A percentile compares a stretch with the other conserved stretches of the same genome.
These are phyloP conservation scores for Rugiboletus extremiorientalis DNA, from an alignment of 1,284 basidiomycete species.

Conservation along the genomic window DNA sequence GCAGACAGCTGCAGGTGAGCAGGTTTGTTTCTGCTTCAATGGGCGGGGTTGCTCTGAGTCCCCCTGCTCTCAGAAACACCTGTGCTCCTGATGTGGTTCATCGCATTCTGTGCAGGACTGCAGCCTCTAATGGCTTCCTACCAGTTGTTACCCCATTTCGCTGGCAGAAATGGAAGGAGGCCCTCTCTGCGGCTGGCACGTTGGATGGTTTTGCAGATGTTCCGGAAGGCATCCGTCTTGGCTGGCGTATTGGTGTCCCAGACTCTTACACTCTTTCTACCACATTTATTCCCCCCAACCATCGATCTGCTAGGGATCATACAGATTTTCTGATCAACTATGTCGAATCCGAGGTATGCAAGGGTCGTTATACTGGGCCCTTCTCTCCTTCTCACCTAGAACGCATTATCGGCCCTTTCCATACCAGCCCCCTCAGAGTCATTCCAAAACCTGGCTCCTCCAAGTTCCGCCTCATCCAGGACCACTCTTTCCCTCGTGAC, in stretches of 20 bases:
- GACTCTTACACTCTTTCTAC: neutral
- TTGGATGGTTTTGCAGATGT: constrained; percentile 10
- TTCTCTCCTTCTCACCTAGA: neutral
- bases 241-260: constrained; percentile 17
- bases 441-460: constrained; percentile 18
- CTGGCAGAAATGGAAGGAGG: constrained; percentile 4
- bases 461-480: constrained; percentile 19
- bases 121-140: neutral
- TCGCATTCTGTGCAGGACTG: neutral
- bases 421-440: constrained; percentile 18
- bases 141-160: constrained; percentile 9
- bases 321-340: neutral
- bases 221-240: constrained; percentile 8
- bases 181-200: neutral
- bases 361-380: neutral
- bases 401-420: constrained; percentile 22
- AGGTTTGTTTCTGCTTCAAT: neutral
- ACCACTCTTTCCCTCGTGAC: constrained; percentile 22
- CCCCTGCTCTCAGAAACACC: neutral
- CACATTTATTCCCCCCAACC: constrained; percentile 7
- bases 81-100: neutral
- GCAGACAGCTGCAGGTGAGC: neutral
- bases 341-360: neutral
- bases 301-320: neutral
- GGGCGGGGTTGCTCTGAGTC: neutral